Evolutionary conservation across 306 rosid species (phyloP), one percentile per base, ranked within the genome.

Genomic region (Argentina anserina): DNA sequence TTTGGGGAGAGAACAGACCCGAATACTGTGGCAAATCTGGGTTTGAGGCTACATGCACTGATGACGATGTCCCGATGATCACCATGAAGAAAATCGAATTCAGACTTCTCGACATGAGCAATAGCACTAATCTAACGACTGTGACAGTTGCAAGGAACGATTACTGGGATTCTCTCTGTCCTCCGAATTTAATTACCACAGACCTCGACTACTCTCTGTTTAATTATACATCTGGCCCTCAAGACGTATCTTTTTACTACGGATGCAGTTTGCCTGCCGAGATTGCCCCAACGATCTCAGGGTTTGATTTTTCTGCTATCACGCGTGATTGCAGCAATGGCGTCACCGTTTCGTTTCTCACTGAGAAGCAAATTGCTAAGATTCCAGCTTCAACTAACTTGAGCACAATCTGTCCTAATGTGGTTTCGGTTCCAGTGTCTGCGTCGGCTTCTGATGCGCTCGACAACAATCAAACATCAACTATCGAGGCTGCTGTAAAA

Each of bases 1-100:
- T 79, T 23, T 79, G 71, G 79, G 83, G 83, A 17, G 23, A 4
- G 0, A 50, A 60, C 4, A 60, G 83, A 13, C 36, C 71, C 14
- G 28, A 12, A 1, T 49, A 50, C 37, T 79, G 83, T 18, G 83
- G 83, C 10, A 53, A 11, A 39, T 74, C 79, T 0, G 47, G 59
- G 26, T 67, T 46, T 0, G 1, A 29, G 60, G 33, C 69, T 5
- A n/a, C 28, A n/a, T 74, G 83, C 20, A 0, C n/a, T n/a, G n/a
- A 0, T 0, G 3, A 1, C 1, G 1, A 7, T 5, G 17, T 0
- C 5, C 63, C 72, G 0, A 0, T 12, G 13, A 29, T 74, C 42
- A 34, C 6, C 21, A 74, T 75, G 14, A 0, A 0, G 31, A n/a
- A 8, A 0, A 15, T n/a, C 9, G 6, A 4, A 0, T 75, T 39